Evolutionary conservation across 148 eudicot species (phyloP), one percentile per base, ranked within the genome.

Genomic region (Bassia scoparia): DNA sequence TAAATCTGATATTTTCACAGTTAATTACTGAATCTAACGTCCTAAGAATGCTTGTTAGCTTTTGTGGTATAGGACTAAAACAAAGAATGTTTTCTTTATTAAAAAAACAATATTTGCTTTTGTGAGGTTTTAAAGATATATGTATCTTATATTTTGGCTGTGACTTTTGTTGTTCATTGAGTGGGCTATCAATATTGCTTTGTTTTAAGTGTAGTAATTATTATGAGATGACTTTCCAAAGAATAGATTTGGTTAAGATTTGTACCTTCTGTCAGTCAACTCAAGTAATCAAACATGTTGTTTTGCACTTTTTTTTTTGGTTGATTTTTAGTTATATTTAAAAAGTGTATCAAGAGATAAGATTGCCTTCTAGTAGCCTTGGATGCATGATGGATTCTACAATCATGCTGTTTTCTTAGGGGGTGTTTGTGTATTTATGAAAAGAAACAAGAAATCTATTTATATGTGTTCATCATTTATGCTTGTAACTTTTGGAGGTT

Each of bases 361-460:
- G 50, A 29, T 55, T 67, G n/a, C 61, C 26, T 35, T 53, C 2
- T n/a, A 4, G 53, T 72, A 18, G n/a, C 67, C 44, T 49, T 65
- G 53, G 66, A 52, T 69, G 44, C 48, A 52, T 54, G 58, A 69
- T 74, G 71, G 71, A 74, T 70, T 61, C 48, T 63, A 12, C 44
- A 70, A 79, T 79, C 50, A 79, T 79, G 69, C 31, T 79, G 82
- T 74, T 70, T 74, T 70, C 23, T 72, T 27, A 56, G 75, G 67
- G 16, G 63, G 7, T 63, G 56, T 21, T 52, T 52, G 56, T 52
- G 48, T 61, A 48, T 54, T 17, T n/a, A 24, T 1, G 15, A 55
- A 43, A 62, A 73, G 68, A 35, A 67, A 67, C 71, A 73, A 72
- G 59, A 31, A 50, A 74, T 74, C 73, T 74, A 9, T 38, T n/a